These are phyloP conservation scores for Fusarium verticillioides DNA, from an alignment of 2,329 filamentous ascomycete genomes.

Conservation along the genomic window DNA sequence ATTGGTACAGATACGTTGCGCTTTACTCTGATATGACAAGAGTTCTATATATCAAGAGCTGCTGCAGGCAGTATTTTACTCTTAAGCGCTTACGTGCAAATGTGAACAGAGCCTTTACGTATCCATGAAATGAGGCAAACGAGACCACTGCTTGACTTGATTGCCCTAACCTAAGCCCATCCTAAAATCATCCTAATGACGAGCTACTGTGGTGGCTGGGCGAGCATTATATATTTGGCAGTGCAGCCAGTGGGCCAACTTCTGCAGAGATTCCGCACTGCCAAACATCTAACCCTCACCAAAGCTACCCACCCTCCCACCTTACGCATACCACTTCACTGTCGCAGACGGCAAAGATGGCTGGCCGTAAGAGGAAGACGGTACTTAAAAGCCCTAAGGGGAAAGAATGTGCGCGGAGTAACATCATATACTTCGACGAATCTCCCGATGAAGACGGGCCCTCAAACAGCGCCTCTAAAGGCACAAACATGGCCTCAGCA, in stretches of 20 bases:
- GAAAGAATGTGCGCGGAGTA: too few relatives aligned
- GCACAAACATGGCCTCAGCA: neutral
- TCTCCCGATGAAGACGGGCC: too few relatives aligned
- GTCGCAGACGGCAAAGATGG: too few relatives aligned
- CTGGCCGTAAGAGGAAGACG: too few relatives aligned
- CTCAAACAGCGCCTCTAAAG: accelerated
- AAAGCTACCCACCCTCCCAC: too few relatives aligned
- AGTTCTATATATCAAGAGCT: neutral
- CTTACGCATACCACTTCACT: too few relatives aligned
- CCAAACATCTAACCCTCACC: neutral
- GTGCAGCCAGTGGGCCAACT: neutral
- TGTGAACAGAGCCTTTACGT: neutral
- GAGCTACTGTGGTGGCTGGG: accelerated
- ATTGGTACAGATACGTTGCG: neutral
- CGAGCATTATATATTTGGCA: accelerated
- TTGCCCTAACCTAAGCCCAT: neutral
- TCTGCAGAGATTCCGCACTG: neutral
- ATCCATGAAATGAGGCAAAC: accelerated
- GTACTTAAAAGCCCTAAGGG: accelerated
- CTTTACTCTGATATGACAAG: accelerated
- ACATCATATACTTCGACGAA: too few relatives aligned
- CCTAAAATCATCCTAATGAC: neutral
- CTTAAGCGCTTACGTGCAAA: neutral
- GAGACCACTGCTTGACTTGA: neutral
- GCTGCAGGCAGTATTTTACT: neutral